Conservation (phyloP, 768 basidiomycete species). For the Pleurotus eryngii region DNA sequence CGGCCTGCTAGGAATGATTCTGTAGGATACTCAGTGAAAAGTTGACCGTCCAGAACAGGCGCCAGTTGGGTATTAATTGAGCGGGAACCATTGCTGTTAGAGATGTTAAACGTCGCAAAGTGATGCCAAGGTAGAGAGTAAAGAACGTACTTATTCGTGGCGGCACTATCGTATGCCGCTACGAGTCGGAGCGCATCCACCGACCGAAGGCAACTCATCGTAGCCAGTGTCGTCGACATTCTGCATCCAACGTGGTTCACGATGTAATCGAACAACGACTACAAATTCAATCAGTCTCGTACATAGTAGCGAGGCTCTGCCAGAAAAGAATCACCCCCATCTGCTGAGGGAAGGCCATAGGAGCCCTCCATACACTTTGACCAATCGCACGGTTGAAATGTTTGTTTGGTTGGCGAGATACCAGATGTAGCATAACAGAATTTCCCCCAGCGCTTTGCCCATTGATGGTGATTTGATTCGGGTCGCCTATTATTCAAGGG, state of each 20-base stretch:
- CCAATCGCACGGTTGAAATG: slow-evolving; percentile 56
- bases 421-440: slow-evolving; percentile 50
- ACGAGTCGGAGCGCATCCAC: slow-evolving; percentile 49
- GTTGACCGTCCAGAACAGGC: slow-evolving; percentile 46
- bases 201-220: slow-evolving; percentile 45
- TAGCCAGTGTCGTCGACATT: slow-evolving; percentile 23
- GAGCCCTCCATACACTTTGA: slow-evolving; percentile 55
- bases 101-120: neutral
- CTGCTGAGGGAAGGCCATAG: slow-evolving; percentile 48
- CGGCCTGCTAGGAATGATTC: slow-evolving; percentile 38
- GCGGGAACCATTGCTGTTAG: slow-evolving; percentile 38
- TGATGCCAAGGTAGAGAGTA: slow-evolving; percentile 25
- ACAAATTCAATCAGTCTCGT: neutral
- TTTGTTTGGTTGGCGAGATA: slow-evolving; percentile 35
- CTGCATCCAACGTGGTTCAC: slow-evolving; percentile 50
- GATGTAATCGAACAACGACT: slow-evolving; percentile 55
- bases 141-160: slow-evolving; percentile 24
- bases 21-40: slow-evolving; percentile 50
- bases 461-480: slow-evolving; percentile 40
- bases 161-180: slow-evolving; percentile 46
- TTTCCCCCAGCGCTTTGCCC: neutral
- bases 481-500: slow-evolving; percentile 24
- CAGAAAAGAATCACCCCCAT: slow-evolving; percentile 36
- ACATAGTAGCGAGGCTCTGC: neutral
- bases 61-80: slow-evolving; percentile 15